phyloP scores from a whole-genome alignment of 495 filamentous ascomycete species.

The Penicillium coffeae region DNA sequence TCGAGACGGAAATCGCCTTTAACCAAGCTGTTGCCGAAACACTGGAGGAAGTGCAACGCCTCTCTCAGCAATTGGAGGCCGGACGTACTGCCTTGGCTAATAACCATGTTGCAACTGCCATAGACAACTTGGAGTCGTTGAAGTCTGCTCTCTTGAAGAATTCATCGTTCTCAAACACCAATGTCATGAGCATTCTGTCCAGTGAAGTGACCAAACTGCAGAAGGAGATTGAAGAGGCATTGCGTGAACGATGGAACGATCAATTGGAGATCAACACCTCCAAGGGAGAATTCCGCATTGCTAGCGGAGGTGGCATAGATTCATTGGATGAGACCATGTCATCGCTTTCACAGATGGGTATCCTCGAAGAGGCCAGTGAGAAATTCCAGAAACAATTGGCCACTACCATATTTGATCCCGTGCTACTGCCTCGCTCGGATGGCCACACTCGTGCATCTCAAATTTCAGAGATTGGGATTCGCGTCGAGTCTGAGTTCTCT shows the following conservation, averaged over 20 bases:
- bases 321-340: slow-evolving; percentile 33
- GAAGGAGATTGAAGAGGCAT: slow-evolving; percentile 29
- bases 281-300: slow-evolving; percentile 45
- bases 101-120: slow-evolving; percentile 47
- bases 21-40: slow-evolving; percentile 63
- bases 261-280: slow-evolving; percentile 54
- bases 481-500: slow-evolving; percentile 25
- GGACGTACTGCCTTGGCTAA: slow-evolving; percentile 45
- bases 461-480: slow-evolving; percentile 28
- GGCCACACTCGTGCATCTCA: slow-evolving; percentile 27
- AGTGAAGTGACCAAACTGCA: slow-evolving; percentile 29
- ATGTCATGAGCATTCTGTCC: slow-evolving; percentile 35
- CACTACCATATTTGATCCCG: slow-evolving; percentile 29
- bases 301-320: slow-evolving; percentile 25
- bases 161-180: slow-evolving; percentile 34
- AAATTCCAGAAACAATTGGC: slow-evolving; percentile 35
- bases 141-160: slow-evolving; percentile 39
- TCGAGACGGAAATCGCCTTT: slow-evolving; percentile 73
- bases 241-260: slow-evolving; percentile 40
- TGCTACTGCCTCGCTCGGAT: slow-evolving; percentile 25
- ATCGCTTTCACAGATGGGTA: slow-evolving; percentile 31
- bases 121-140: slow-evolving; percentile 55
- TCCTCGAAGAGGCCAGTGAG: slow-evolving; percentile 29
- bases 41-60: slow-evolving; percentile 54
- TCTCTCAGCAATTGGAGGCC: slow-evolving; percentile 40